Conservation (phyloP, 768 basidiomycete genomes). For the Rhodotorula babjevae region DNA sequence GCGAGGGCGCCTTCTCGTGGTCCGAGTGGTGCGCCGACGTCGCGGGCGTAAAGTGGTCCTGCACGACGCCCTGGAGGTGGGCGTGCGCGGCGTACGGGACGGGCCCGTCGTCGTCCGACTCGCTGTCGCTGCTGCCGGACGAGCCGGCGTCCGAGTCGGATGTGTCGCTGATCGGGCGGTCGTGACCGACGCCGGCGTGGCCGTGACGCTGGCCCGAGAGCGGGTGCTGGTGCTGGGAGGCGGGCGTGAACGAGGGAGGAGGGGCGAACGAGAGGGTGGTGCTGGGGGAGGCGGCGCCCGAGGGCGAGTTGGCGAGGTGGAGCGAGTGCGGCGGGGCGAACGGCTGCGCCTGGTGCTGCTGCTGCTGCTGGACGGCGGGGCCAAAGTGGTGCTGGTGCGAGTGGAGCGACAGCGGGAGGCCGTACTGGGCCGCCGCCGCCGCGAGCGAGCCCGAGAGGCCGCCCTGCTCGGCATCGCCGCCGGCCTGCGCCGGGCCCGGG, state of each 20-base stretch:
- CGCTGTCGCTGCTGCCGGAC: background rate
- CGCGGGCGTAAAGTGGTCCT: slow-evolving; percentile 1
- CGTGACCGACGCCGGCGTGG: background rate
- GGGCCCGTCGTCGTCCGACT: background rate
- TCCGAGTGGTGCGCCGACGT: slow-evolving; percentile 2
- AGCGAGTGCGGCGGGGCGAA: background rate
- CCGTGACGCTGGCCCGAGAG: too few relatives aligned
- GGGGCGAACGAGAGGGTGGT: background rate
- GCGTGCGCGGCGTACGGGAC: background rate
- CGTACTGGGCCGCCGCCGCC: background rate
- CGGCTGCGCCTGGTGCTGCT: background rate
- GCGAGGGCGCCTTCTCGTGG: background rate
- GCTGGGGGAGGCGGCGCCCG: background rate
- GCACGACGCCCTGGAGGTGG: background rate
- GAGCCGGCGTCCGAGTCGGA: background rate
- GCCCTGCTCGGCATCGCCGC: background rate
- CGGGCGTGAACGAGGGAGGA: background rate
- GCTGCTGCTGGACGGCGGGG: too few relatives aligned
- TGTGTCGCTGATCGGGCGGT: background rate
- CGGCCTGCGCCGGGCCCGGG: background rate
- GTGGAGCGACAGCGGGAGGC: background rate
- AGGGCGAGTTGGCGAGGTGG: background rate
- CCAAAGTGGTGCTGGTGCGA: too few relatives aligned
- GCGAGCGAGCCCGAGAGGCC: background rate
- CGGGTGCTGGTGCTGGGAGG: background rate